Evolutionary conservation across 192 early-diverging fungal species (phyloP), one percentile per base, ranked within the genome.

Genomic region (Coemansia sp.): DNA sequence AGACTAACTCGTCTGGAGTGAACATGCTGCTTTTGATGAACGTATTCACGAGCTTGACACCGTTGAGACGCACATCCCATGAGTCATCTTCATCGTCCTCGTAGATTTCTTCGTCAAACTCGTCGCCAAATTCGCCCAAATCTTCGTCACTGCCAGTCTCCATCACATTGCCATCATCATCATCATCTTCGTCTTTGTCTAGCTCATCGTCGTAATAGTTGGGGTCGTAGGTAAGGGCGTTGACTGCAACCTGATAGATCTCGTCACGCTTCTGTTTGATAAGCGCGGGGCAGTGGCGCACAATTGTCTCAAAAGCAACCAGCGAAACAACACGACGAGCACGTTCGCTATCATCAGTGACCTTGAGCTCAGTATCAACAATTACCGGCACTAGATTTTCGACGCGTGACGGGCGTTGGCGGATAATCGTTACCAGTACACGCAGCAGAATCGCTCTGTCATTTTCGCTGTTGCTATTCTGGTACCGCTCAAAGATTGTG

Each of bases 51-150:
- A 78, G 66, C 52, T 68, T 72, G 59, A 73, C 70, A 9, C 69
- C 76, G 24, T 71, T 44, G 9, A 68, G 66, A 12, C 76, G 69
- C 27, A 79, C 56, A 12, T 69, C 57, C 70, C 70, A 79, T 10
- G 76, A 53, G 25, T 62, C 66, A 27, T 79, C 76, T 4, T 73
- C 62, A 39, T 79, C 55, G 59, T 79, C 69, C 9, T 72, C 76
- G 50, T 77, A 69, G 37, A 69, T 60, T 33, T 67, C 69, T 8
- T 68, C 71, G 45, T 60, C 72, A 57, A 57, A 68, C 21, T 74
- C 72, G 17, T 79, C 76, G 51, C 57, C 76, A 73, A 66, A 69
- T 17, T 70, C 74, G n/a, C 71, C 69, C 4, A 63, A 42, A 1
- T 49, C 70, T 38, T 56, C 62, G n/a, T 67, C 74, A 57, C 64